Evolutionary conservation across 148 eudicot genomes (phyloP).

Genomic region (Cornus florida): DNA sequence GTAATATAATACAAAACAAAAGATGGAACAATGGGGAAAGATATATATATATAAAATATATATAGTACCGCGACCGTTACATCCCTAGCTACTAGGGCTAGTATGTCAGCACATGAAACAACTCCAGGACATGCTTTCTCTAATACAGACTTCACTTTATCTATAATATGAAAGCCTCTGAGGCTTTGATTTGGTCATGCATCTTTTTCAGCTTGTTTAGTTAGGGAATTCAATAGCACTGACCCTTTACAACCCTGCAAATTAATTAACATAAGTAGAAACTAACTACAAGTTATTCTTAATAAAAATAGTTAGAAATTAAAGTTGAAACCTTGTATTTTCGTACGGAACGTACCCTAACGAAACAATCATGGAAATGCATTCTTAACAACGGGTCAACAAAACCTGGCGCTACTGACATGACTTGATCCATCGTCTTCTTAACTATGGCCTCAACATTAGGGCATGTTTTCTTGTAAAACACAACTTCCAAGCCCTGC

Average conservation of each 20-base stretch:
- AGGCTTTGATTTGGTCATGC: constrained; percentile 28
- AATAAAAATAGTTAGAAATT: not conserved
- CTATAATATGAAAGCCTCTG: constrained; percentile 30
- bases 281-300: too few species aligned
- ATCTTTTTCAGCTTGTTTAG: constrained; percentile 23
- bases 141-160: constrained; percentile 24
- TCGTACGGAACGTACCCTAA: constrained; percentile 19
- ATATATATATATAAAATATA: too few species aligned
- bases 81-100: constrained; percentile 35
- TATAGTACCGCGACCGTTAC: constrained; percentile 21
- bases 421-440: not conserved
- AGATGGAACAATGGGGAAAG: too few species aligned
- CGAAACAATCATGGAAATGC: constrained; percentile 39
- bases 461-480: constrained; percentile 12
- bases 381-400: constrained; percentile 30
- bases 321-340: not conserved
- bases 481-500: constrained; percentile 20
- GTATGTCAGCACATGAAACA: constrained; percentile 34
- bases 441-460: constrained; percentile 8
- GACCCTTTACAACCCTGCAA: constrained; percentile 35
- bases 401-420: constrained; percentile 17
- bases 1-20: not conserved
- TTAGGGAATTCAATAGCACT: constrained; percentile 20
- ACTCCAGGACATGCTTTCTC: constrained; percentile 23
- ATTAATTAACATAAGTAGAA: not conserved